Conservation (phyloP, 2,329 filamentous ascomycete genomes). For the Dothideomycetidae sp. region DNA sequence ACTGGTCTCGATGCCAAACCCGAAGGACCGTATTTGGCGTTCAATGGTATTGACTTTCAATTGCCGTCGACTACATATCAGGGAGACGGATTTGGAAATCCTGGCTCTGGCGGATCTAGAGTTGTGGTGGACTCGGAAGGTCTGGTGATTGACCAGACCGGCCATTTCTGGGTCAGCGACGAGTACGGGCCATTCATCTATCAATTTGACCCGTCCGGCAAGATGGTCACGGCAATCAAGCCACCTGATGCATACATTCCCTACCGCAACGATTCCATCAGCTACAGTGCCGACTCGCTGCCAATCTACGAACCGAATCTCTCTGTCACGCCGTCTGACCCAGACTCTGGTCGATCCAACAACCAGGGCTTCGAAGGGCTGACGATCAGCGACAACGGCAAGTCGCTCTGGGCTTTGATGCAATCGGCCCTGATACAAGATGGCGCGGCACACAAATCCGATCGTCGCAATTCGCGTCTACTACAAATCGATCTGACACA, state of each 20-base stretch:
- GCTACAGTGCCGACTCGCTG: constrained; percentile 51
- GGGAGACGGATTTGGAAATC: constrained; percentile 53
- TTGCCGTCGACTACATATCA: constrained; percentile 49
- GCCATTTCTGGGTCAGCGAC: constrained; percentile 54
- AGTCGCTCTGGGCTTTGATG: constrained; percentile 48
- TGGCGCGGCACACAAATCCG: constrained; percentile 41
- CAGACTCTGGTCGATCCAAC: constrained; percentile 49
- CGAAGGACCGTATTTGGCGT: constrained; percentile 37
- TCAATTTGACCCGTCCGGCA: constrained; percentile 44
- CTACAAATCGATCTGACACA: constrained; percentile 47
- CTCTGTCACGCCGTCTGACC: constrained; percentile 40
- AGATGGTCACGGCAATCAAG: constrained; percentile 48
- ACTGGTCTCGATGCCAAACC: constrained; percentile 51
- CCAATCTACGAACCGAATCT: constrained; percentile 42
- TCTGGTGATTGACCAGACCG: constrained; percentile 44
- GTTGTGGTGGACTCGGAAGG: constrained; percentile 54
- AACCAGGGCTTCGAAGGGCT: constrained; percentile 66
- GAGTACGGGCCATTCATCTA: constrained; percentile 61
- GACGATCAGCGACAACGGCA: constrained; percentile 47
- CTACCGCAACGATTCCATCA: constrained; percentile 42
- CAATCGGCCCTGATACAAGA: constrained; percentile 52
- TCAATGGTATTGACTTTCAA: constrained; percentile 41
- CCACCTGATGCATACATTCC: constrained; percentile 53
- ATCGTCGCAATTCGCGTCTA: constrained; percentile 44
- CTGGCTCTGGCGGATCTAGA: constrained; percentile 44